Base-by-base conservation (phyloP, 2,329 filamentous ascomycete species). In the Colletotrichum caudatum region DNA sequence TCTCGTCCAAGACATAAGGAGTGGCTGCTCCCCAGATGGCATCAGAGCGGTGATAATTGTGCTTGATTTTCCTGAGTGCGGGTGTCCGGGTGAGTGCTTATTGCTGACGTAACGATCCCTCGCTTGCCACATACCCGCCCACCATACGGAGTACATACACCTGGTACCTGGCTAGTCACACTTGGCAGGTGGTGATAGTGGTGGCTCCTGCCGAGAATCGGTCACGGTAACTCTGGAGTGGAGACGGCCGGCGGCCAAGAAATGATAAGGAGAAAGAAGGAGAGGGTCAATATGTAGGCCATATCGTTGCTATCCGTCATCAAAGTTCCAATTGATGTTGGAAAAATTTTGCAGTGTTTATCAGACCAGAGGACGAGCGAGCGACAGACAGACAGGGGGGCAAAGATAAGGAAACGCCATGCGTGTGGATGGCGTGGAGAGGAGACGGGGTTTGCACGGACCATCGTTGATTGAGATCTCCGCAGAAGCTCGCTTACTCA, bases 371-470 rank as follows among this genome's bases (percentile, higher is more conserved):
- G 7, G 59, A 60, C 41, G 64, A 7, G 20, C 41, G 1, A 44
- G 8, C 9, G 44, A 46, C 44, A 64, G 59, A 5, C 39, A 41
- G 39, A 41, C 39, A 41, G 59, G 69, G 69, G 48, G 69, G 58
- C 65, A 60, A 56, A 71, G 69, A 71, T 71, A 71, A 71, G 69
- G 23, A 69, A 33, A 64, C 65, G 65, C 58, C 53, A 69, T 60
- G 54, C 65, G 65, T 71, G 69, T 71, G 69, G 69, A 64, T 69
- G 69, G 65, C 59, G 44, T 69, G 65, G 69, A 71, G 65, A 71
- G 44, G 64, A 18, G 20, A 4, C 11, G 20, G 7, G 12, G 26
- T 56, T 20, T n/a, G 69, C 69, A 71, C 69, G 54, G 69, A 11
- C 54, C 69, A 69, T 46, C 7, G 5, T 14, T 54, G n/a, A 61